These are phyloP conservation scores for Cornus controversa DNA, from an alignment of 148 eudicot species.

Conservation along the genomic window DNA sequence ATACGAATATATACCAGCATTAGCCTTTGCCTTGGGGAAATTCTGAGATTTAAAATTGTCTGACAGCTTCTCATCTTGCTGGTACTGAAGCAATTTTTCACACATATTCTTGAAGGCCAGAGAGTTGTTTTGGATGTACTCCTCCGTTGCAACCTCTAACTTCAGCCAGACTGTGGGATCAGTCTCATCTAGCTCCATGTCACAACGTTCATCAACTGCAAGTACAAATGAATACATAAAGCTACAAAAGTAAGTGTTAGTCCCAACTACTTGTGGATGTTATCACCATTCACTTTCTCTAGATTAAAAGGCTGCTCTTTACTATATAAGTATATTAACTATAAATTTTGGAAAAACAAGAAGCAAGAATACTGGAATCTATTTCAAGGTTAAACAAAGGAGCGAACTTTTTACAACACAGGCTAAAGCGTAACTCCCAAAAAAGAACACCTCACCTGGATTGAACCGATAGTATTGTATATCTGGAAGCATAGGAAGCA, in stretches of 20 bases:
- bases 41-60: constrained; percentile 52
- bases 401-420: not conserved
- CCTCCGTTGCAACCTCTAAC: constrained; percentile 85
- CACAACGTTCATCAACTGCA: constrained; percentile 97
- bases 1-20: constrained; percentile 36
- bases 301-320: not conserved
- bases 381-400: not conserved
- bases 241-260: not conserved
- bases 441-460: constrained; percentile 58
- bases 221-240: constrained; percentile 9
- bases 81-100: constrained; percentile 69
- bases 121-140: constrained; percentile 68
- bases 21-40: constrained; percentile 39
- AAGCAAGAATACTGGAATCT: not conserved
- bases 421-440: not conserved
- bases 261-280: not conserved
- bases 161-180: constrained; percentile 88
- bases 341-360: not conserved
- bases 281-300: not conserved
- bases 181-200: constrained; percentile 97
- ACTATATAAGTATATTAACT: constrained; percentile 3
- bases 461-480: constrained; percentile 89
- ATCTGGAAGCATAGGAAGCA: constrained; percentile 95
- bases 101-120: constrained; percentile 66
- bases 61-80: constrained; percentile 59